These are phyloP conservation scores for Collybia mongolica DNA, from an alignment of 768 basidiomycete genomes.

Conservation along the genomic window DNA sequence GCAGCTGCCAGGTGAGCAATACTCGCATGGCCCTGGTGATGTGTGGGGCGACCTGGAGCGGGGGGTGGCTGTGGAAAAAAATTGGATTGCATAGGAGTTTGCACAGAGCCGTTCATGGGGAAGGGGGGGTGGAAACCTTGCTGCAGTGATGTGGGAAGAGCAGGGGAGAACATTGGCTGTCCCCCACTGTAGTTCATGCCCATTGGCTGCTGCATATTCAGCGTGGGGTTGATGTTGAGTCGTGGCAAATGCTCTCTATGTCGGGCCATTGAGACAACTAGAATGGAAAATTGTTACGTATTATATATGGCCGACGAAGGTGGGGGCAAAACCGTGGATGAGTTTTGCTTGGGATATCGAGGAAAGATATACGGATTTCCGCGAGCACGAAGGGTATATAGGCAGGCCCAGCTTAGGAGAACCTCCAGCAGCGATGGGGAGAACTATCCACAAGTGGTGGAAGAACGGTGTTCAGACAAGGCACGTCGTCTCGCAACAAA, in stretches of 20 bases:
- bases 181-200: constrained; percentile 28
- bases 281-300: constrained; percentile 1
- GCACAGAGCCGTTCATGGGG: constrained; percentile 48
- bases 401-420: constrained; percentile 4
- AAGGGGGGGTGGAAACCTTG: constrained; percentile 57
- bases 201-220: constrained; percentile 56
- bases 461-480: background rate
- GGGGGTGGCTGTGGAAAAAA: constrained; percentile 50
- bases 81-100: constrained; percentile 75
- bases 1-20: constrained; percentile 62
- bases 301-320: constrained; percentile 3
- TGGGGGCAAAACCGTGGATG: background rate
- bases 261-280: constrained; percentile 30
- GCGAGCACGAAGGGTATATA: constrained; percentile 6
- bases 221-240: constrained; percentile 54
- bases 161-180: constrained; percentile 63
- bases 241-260: constrained; percentile 53
- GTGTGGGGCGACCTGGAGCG: constrained; percentile 51
- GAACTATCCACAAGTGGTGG: constrained; percentile 5
- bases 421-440: constrained; percentile 8
- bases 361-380: constrained; percentile 4
- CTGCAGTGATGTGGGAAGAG: constrained; percentile 54
- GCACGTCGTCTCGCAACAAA: constrained; percentile 5
- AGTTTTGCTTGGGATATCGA: background rate
- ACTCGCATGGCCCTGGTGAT: constrained; percentile 57